Percentiles rank a stretch among this genome's conserved stretches.
phyloP scores from a whole-genome alignment of 768 basidiomycete species.

The Ephemerocybe angulata region DNA sequence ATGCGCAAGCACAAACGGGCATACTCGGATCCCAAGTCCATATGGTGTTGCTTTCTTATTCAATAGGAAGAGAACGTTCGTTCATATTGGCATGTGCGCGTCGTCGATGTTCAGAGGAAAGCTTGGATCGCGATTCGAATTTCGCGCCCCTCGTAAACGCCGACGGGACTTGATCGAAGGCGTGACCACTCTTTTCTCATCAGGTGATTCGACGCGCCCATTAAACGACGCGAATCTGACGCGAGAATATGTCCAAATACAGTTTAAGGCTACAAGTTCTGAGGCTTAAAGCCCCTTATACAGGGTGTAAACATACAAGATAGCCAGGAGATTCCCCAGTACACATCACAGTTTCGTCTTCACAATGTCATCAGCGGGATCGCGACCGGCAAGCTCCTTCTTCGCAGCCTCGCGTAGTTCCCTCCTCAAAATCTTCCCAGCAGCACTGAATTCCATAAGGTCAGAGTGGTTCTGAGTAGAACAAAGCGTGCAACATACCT shows the following conservation, averaged over 20 bases:
- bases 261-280: no score
- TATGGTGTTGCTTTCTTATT: not conserved
- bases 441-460: conserved; percentile 45
- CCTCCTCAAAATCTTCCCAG: conserved; percentile 84
- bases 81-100: not conserved
- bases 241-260: no score
- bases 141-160: no score
- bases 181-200: no score
- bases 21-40: not conserved
- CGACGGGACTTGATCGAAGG: not conserved
- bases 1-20: not conserved
- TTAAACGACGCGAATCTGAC: no score
- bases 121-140: no score
- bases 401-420: conserved; percentile 69
- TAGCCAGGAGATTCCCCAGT: not conserved
- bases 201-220: no score
- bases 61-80: not conserved
- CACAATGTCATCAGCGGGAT: conserved; percentile 30
- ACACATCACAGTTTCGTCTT: conserved; percentile 32
- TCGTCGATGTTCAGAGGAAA: not conserved
- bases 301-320: not conserved
- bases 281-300: no score
- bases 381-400: conserved; percentile 44
- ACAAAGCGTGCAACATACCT: conserved; percentile 43
- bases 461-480: not conserved